phyloP scores from a whole-genome alignment of 108 stramenopile species.

The Nitzschia putrida region DNA sequence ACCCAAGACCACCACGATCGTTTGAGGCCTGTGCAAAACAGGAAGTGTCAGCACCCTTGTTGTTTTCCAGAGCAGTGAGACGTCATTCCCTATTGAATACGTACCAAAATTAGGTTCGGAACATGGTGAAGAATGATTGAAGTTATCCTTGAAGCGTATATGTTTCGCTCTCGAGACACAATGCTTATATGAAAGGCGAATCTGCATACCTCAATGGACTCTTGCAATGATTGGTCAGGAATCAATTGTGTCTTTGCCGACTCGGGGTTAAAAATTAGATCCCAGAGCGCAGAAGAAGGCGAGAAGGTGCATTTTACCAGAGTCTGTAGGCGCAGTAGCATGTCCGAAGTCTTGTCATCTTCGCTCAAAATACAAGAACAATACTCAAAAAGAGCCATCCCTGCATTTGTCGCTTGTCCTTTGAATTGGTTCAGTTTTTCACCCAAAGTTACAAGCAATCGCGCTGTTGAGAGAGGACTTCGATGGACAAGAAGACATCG shows the following conservation, averaged over 20 bases:
- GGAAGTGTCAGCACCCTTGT: no score
- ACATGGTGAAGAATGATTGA: background rate
- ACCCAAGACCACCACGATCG: no score
- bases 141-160: background rate
- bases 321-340: no score
- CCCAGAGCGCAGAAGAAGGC: no score
- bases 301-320: no score
- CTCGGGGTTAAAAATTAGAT: no score
- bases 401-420: background rate
- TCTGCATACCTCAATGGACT: background rate
- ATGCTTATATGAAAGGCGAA: background rate
- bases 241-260: no score
- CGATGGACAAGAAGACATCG: constrained; percentile 26
- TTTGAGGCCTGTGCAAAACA: no score
- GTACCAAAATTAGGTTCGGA: background rate
- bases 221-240: background rate
- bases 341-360: no score
- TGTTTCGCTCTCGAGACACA: background rate
- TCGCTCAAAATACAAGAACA: no score
- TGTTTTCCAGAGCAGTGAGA: no score
- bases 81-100: background rate
- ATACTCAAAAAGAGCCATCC: background rate
- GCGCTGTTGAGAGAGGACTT: constrained; percentile 23
- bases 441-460: background rate
- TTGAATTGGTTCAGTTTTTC: background rate